These are phyloP conservation scores for Colletotrichum coccodes DNA, from an alignment of 2,329 filamentous ascomycete species.

Conservation along the genomic window DNA sequence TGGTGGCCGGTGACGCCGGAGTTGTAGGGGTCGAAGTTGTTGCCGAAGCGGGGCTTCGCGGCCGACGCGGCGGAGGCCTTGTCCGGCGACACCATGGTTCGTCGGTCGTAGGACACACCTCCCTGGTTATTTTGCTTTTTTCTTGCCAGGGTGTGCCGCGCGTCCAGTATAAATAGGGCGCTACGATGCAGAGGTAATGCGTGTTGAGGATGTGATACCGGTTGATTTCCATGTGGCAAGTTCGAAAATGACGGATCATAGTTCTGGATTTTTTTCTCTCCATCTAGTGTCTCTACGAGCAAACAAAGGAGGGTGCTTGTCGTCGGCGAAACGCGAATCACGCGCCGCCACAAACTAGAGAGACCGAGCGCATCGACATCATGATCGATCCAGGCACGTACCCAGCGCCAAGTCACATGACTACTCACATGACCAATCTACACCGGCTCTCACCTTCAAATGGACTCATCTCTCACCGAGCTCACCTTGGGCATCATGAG, in stretches of 20 bases:
- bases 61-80: constrained; percentile 40
- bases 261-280: not conserved
- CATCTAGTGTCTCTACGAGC: not conserved
- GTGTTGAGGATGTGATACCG: constrained; percentile 1
- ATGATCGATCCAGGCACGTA: constrained; percentile 12
- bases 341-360: constrained; percentile 15
- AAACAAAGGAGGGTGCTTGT: constrained; percentile 16
- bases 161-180: not conserved
- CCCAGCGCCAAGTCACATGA: constrained; percentile 21
- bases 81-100: constrained; percentile 11
- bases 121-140: not conserved
- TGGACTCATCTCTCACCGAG: not conserved
- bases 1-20: constrained; percentile 83
- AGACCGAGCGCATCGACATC: constrained; percentile 14
- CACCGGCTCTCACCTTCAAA: not conserved
- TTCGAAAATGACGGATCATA: not conserved
- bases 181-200: not conserved
- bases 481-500: not conserved
- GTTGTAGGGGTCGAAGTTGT: constrained; percentile 76
- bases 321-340: constrained; percentile 5
- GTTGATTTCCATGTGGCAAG: not conserved
- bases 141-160: not conserved
- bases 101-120: not conserved
- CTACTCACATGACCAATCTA: not conserved
- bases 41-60: constrained; percentile 53